A percentile compares a stretch with the other conserved stretches of the same genome.
phyloP scores from a whole-genome alignment of 352 stramenopile species.

The Plasmopara muralis region DNA sequence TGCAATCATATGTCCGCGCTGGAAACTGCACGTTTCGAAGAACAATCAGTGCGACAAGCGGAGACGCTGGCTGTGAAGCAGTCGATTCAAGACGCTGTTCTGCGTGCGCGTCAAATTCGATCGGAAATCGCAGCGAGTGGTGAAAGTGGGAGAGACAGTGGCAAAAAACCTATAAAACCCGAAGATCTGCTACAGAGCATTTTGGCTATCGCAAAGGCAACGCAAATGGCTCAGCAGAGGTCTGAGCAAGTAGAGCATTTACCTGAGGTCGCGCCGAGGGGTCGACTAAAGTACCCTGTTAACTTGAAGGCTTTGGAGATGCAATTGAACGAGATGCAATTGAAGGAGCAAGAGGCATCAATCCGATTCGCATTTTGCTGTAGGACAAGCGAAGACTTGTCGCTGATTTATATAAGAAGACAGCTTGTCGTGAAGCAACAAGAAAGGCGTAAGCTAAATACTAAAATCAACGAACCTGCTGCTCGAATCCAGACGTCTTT shows the following conservation, averaged over 20 bases:
- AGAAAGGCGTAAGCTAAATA: constrained; percentile 3
- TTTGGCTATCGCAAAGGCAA: constrained; percentile 29
- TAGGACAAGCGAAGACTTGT: constrained; percentile 46
- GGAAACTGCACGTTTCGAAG: neutral
- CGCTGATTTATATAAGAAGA: constrained; percentile 16
- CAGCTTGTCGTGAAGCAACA: constrained; percentile 10
- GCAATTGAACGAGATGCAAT: constrained; percentile 26
- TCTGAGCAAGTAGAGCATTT: constrained; percentile 1
- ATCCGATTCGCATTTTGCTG: constrained; percentile 44
- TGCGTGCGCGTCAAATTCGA: constrained; percentile 32
- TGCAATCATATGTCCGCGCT: constrained; percentile 18
- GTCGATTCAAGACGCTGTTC: constrained; percentile 44
- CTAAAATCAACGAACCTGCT: constrained; percentile 5
- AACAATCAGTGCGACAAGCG: constrained; percentile 10
- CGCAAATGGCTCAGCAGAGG: constrained; percentile 2
- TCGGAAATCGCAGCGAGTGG: constrained; percentile 5
- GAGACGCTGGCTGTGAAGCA: constrained; percentile 24
- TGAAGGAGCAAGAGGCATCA: constrained; percentile 27
- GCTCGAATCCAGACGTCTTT: constrained; percentile 31
- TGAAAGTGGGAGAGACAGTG: constrained; percentile 2
- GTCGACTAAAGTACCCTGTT: constrained; percentile 41
- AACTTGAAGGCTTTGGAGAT: constrained; percentile 40
- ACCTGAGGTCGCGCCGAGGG: neutral
- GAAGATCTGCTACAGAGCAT: constrained; percentile 16
- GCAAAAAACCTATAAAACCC: neutral